Conservation (phyloP, 2,329 filamentous ascomycete genomes). For the Claviceps cyperi region DNA sequence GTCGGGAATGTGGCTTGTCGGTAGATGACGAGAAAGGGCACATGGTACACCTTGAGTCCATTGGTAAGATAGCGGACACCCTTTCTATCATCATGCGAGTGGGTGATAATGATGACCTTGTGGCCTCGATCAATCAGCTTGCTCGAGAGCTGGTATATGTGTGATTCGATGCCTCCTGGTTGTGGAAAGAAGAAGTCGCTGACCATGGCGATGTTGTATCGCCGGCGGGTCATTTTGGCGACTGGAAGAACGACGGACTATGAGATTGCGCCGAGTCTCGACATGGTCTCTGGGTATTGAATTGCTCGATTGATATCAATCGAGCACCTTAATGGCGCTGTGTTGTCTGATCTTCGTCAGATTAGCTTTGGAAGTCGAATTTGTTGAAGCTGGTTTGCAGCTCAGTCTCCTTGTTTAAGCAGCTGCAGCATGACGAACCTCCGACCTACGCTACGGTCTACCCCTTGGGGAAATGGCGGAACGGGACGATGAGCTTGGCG, state of each 20-base stretch:
- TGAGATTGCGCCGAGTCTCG: not conserved
- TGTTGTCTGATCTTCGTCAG: no score
- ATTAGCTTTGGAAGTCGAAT: not conserved
- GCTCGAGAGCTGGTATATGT: conserved; percentile 93
- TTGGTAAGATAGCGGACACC: conserved; percentile 94
- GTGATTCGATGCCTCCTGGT: conserved; percentile 89
- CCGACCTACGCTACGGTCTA: no score
- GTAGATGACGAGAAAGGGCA: conserved; percentile 92
- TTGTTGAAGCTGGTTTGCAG: no score
- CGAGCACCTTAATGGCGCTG: no score
- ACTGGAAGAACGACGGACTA: conserved; percentile 5
- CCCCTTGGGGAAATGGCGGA: not conserved
- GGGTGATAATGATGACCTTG: conserved; percentile 95
- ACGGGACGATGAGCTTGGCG: conserved; percentile 19
- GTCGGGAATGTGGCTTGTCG: conserved; percentile 88
- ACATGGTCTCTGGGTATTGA: not conserved
- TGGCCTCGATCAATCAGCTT: conserved; percentile 96
- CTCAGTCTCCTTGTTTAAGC: no score
- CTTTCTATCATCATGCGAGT: conserved; percentile 81
- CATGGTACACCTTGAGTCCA: conserved; percentile 94
- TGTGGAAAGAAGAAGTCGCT: conserved; percentile 99
- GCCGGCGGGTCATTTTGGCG: conserved; percentile 35
- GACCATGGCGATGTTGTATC: conserved; percentile 73
- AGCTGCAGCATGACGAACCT: no score
- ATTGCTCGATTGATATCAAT: no score